A percentile compares a stretch with the other conserved stretches of the same genome.
Conservation (phyloP, 305 asterid genomes). For the Fraxinus platypoda region DNA sequence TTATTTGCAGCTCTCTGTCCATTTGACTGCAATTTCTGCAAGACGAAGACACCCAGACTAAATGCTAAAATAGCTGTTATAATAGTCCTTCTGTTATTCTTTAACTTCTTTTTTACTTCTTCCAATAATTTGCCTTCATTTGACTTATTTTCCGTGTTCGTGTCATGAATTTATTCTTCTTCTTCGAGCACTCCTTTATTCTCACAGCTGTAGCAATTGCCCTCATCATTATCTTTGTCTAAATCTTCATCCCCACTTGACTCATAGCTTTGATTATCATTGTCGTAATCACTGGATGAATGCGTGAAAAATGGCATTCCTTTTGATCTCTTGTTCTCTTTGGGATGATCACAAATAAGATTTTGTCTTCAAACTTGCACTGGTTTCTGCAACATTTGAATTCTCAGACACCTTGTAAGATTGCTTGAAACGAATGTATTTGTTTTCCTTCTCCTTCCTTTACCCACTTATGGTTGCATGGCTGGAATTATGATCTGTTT, state of each 20-base stretch:
- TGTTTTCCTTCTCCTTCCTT: no score
- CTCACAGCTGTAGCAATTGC: not conserved
- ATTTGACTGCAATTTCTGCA: slow-evolving; percentile 22
- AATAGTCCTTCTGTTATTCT: slow-evolving; percentile 21
- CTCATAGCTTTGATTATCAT: not conserved
- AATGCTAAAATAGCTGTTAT: slow-evolving; percentile 36
- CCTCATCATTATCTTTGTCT: not conserved
- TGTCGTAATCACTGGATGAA: not conserved
- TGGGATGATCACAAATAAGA: slow-evolving; percentile 30
- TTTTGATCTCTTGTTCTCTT: slow-evolving; percentile 17
- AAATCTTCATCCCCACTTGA: not conserved
- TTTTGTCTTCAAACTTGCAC: slow-evolving; percentile 35
- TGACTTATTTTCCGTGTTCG: not conserved
- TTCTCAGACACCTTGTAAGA: slow-evolving; percentile 24
- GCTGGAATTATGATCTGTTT: slow-evolving; percentile 4
- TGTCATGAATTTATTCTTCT: slow-evolving; percentile 19
- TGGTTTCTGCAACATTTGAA: slow-evolving; percentile 28
- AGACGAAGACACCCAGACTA: slow-evolving; percentile 25
- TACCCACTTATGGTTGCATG: slow-evolving; percentile 1
- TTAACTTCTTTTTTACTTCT: slow-evolving; percentile 16
- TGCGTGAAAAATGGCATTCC: not conserved
- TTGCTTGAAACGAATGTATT: no score
- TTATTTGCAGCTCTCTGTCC: not conserved
- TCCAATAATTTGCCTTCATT: slow-evolving; percentile 4
- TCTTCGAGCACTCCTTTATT: not conserved